These are phyloP conservation scores for Tinospora cordifolia DNA, from an alignment of 164 flowering plant genomes.

Conservation along the genomic window DNA sequence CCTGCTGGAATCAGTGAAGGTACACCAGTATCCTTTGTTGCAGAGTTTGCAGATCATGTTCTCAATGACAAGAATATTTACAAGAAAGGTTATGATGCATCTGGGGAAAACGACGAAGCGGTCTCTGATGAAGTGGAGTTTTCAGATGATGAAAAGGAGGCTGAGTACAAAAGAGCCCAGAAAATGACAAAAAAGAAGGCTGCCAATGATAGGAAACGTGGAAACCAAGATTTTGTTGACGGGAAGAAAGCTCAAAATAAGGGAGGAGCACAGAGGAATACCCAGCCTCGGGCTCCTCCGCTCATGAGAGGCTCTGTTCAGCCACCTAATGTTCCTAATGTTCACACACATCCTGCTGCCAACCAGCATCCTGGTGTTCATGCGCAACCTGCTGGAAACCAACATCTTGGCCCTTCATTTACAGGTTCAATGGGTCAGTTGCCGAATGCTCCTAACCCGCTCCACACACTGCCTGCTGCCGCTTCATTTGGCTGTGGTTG, in stretches of 20 bases:
- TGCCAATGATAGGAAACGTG: slow-evolving; percentile 29
- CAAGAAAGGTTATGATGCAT: slow-evolving; percentile 91
- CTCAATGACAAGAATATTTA: slow-evolving; percentile 60
- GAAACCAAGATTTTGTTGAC: slow-evolving; percentile 27
- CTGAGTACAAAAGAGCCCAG: slow-evolving; percentile 57
- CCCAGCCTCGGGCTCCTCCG: slow-evolving; percentile 8
- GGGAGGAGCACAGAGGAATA: slow-evolving; percentile 23
- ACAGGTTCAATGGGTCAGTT: not conserved
- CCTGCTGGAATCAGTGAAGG: slow-evolving; percentile 65
- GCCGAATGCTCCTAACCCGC: not conserved
- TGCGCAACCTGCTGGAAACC: not conserved
- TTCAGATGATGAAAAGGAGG: slow-evolving; percentile 97
- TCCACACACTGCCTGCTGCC: slow-evolving; percentile 1
- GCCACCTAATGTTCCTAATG: slow-evolving; percentile 13
- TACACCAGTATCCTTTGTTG: slow-evolving; percentile 58
- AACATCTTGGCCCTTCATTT: not conserved
- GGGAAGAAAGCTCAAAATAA: slow-evolving; percentile 34
- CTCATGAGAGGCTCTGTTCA: slow-evolving; percentile 7
- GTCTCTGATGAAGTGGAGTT: slow-evolving; percentile 63
- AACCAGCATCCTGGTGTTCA: not conserved
- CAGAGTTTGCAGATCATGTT: slow-evolving; percentile 69
- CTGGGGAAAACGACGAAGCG: slow-evolving; percentile 90
- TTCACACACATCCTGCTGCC: slow-evolving; percentile 8
- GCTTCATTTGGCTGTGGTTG: slow-evolving; percentile 16
- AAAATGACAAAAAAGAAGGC: slow-evolving; percentile 50